These are phyloP conservation scores for Ceratobasidium sp. DNA, from an alignment of 1,284 basidiomycete species.

Conservation along the genomic window DNA sequence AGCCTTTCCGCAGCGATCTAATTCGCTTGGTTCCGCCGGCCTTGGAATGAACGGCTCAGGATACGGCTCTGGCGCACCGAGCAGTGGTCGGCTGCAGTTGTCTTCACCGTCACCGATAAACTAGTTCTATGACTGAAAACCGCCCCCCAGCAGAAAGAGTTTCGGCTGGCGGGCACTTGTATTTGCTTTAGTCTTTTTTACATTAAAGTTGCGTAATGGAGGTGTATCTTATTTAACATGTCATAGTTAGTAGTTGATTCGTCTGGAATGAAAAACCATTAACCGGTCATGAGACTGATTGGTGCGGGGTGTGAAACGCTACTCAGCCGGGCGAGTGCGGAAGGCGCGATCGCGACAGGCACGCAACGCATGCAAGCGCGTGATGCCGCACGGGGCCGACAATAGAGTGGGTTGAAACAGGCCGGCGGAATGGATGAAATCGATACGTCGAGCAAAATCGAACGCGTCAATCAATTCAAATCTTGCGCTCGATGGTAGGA, in stretches of 20 bases:
- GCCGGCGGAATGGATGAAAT: slow-evolving; percentile 13
- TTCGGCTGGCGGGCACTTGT: slow-evolving; percentile 35
- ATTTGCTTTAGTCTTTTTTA: slow-evolving; percentile 45
- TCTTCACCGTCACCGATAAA: slow-evolving; percentile 43
- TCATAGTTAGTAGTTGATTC: slow-evolving; percentile 5
- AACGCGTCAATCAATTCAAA: slow-evolving; percentile 31
- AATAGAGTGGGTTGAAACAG: slow-evolving; percentile 23
- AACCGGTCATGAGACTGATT: slow-evolving; percentile 38
- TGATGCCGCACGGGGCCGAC: slow-evolving; percentile 35
- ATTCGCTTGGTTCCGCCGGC: slow-evolving; percentile 16
- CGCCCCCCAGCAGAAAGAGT: slow-evolving; percentile 44
- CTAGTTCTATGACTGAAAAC: slow-evolving; percentile 32
- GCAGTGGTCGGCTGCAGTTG: slow-evolving; percentile 19
- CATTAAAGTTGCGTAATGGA: slow-evolving; percentile 35
- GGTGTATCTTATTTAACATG: slow-evolving; percentile 41
- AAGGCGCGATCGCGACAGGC: slow-evolving; percentile 41
- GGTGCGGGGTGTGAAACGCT: slow-evolving; percentile 39
- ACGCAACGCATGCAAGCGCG: slow-evolving; percentile 4
- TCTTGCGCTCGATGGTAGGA: slow-evolving; percentile 18
- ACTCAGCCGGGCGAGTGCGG: slow-evolving; percentile 15
- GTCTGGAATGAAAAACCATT: slow-evolving; percentile 45
- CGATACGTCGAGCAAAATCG: slow-evolving; percentile 4
- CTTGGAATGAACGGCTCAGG: not conserved
- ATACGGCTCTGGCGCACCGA: slow-evolving; percentile 7
- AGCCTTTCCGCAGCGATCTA: slow-evolving; percentile 34